Conservation (phyloP, 768 basidiomycete genomes). For the Russula earlei region DNA sequence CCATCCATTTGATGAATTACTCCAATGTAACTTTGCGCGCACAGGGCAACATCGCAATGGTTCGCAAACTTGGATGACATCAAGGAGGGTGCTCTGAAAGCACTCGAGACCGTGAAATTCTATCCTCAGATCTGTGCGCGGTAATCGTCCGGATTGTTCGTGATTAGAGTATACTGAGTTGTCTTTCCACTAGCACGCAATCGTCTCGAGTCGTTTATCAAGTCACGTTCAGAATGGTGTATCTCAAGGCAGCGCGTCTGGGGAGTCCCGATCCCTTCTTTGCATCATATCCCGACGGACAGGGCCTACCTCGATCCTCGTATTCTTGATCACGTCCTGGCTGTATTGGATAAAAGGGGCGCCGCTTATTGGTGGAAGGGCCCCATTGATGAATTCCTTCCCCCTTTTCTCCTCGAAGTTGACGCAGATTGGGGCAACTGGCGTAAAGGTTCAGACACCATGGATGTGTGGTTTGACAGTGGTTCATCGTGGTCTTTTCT, state of each 20-base stretch:
- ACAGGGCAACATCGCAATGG: constrained; percentile 91
- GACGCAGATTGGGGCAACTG: constrained; percentile 29
- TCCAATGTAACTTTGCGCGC: neutral
- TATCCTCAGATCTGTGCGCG: constrained; percentile 63
- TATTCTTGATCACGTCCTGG: constrained; percentile 67
- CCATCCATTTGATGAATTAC: neutral
- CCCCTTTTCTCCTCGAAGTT: constrained; percentile 42
- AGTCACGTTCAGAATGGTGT: constrained; percentile 93
- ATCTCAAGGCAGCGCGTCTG: constrained; percentile 96
- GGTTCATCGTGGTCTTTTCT: constrained; percentile 91
- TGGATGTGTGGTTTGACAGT: constrained; percentile 99
- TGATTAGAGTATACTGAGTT: neutral
- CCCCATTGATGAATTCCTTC: constrained; percentile 71
- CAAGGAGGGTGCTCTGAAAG: constrained; percentile 62
- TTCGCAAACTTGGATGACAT: constrained; percentile 87
- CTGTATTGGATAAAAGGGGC: constrained; percentile 62
- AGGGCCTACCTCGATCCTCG: constrained; percentile 52
- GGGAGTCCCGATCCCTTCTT: constrained; percentile 92
- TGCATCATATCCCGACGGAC: constrained; percentile 58
- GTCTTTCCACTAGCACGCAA: constrained; percentile 52
- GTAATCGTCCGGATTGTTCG: neutral
- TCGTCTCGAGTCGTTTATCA: constrained; percentile 81
- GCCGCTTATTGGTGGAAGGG: constrained; percentile 90
- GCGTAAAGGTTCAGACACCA: constrained; percentile 84
- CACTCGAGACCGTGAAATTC: constrained; percentile 64